A percentile compares a stretch with the other conserved stretches of the same genome.
These are phyloP conservation scores for Leccinum variicolor DNA, from an alignment of 768 basidiomycete genomes.

Conservation along the genomic window DNA sequence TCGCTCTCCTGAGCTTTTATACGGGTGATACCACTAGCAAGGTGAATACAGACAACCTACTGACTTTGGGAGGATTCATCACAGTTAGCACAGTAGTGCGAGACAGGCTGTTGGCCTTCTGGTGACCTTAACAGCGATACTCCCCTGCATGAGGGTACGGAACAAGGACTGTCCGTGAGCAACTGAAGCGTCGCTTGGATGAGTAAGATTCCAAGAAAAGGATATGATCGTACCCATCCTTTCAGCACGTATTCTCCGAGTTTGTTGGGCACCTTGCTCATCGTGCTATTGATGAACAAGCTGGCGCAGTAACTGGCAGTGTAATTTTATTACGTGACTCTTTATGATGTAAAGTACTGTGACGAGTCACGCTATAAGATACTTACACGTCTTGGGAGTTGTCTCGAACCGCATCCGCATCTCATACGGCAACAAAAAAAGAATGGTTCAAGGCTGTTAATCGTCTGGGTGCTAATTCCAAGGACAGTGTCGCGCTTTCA, in stretches of 20 bases:
- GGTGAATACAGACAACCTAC: constrained; percentile 10
- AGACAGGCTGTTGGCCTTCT: constrained; percentile 39
- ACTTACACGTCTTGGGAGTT: no score
- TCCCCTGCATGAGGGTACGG: constrained; percentile 46
- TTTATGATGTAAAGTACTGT: background rate
- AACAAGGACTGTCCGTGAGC: constrained; percentile 64
- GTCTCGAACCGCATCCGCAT: no score
- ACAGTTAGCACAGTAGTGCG: constrained; percentile 65
- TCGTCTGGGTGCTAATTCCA: no score
- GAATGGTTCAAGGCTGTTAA: no score
- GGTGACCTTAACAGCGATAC: constrained; percentile 79
- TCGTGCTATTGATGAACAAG: constrained; percentile 21
- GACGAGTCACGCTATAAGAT: background rate
- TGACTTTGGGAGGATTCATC: constrained; percentile 38
- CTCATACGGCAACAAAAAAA: no score
- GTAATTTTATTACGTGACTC: constrained; percentile 21
- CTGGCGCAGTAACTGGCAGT: background rate
- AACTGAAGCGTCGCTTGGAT: constrained; percentile 36
- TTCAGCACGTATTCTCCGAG: constrained; percentile 73
- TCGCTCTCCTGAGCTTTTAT: constrained; percentile 14
- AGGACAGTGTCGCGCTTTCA: background rate
- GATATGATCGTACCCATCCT: constrained; percentile 55
- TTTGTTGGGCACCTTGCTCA: constrained; percentile 54
- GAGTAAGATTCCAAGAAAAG: background rate
- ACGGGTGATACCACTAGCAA: constrained; percentile 3